These are phyloP conservation scores for Hondaea fermentalgiana DNA, from an alignment of 108 stramenopile genomes.

Conservation along the genomic window DNA sequence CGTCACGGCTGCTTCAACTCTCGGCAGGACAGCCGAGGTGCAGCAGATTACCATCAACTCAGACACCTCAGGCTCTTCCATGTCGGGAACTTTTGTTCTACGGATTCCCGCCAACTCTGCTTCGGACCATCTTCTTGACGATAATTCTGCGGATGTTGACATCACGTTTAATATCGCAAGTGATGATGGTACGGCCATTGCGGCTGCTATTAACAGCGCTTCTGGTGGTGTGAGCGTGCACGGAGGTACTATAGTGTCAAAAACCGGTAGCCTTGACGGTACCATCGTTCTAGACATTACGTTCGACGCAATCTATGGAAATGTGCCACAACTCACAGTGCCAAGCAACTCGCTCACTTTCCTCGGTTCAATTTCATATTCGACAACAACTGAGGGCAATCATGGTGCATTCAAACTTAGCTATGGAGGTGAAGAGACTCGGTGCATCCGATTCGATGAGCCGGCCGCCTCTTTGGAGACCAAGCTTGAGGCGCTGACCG, in stretches of 20 bases:
- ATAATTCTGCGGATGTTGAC: not conserved
- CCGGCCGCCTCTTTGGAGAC: not conserved
- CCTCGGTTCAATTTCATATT: too few species aligned
- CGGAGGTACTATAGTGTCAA: too few species aligned
- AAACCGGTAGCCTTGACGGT: too few species aligned
- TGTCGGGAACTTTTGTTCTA: not conserved
- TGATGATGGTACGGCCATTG: not conserved
- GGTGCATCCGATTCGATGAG: not conserved
- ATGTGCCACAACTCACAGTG: not conserved
- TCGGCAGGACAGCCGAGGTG: not conserved
- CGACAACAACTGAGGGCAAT: not conserved
- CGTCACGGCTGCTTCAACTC: not conserved
- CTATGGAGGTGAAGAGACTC: not conserved
- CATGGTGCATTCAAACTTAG: not conserved
- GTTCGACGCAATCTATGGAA: not conserved
- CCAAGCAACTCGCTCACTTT: not conserved
- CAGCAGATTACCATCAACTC: not conserved
- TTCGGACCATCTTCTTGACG: not conserved
- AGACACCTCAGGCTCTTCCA: too few species aligned
- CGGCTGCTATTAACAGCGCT: not conserved
- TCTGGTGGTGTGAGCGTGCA: too few species aligned
- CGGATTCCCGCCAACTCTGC: not conserved
- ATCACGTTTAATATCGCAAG: not conserved
- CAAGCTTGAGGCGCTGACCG: not conserved
- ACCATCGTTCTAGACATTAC: too few species aligned